These are phyloP conservation scores for Phytophthora sojae DNA, from an alignment of 352 stramenopile species.

Conservation along the genomic window DNA sequence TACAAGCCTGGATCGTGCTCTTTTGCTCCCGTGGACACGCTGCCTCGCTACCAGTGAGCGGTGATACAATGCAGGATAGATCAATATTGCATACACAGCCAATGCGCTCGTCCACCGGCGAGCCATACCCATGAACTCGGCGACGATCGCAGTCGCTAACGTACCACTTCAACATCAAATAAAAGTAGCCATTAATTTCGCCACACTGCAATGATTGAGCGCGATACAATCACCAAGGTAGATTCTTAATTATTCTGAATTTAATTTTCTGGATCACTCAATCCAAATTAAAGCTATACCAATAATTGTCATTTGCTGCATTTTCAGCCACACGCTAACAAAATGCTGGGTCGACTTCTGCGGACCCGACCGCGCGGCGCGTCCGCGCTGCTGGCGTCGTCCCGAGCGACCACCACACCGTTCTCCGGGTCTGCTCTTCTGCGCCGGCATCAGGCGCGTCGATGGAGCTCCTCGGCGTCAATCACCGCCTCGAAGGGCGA, in stretches of 20 bases:
- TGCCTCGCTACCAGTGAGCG: slow-evolving; percentile 45
- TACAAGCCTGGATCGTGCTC: slow-evolving; percentile 58
- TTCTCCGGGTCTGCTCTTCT: slow-evolving; percentile 1
- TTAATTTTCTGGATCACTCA: neutral
- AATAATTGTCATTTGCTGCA: neutral
- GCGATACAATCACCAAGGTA: slow-evolving; percentile 2
- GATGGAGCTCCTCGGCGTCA: slow-evolving; percentile 28
- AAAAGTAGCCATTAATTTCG: slow-evolving; percentile 19
- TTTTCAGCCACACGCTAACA: slow-evolving; percentile 19
- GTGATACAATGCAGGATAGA: slow-evolving; percentile 8
- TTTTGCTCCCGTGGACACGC: slow-evolving; percentile 58
- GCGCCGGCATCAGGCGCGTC: slow-evolving; percentile 7
- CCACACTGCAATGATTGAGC: slow-evolving; percentile 3
- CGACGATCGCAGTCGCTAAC: neutral
- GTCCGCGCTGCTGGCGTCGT: slow-evolving; percentile 17
- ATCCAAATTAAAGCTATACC: neutral
- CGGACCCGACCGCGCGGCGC: slow-evolving; percentile 4
- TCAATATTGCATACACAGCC: slow-evolving; percentile 4
- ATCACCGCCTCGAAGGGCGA: slow-evolving; percentile 13
- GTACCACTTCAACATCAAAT: slow-evolving; percentile 23
- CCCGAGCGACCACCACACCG: neutral
- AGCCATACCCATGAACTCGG: slow-evolving; percentile 15
- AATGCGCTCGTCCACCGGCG: slow-evolving; percentile 6
- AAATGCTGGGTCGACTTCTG: slow-evolving; percentile 30
- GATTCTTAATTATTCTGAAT: slow-evolving; percentile 1